Conservation (phyloP, 768 basidiomycete species). For the Amanita fuliginea region DNA sequence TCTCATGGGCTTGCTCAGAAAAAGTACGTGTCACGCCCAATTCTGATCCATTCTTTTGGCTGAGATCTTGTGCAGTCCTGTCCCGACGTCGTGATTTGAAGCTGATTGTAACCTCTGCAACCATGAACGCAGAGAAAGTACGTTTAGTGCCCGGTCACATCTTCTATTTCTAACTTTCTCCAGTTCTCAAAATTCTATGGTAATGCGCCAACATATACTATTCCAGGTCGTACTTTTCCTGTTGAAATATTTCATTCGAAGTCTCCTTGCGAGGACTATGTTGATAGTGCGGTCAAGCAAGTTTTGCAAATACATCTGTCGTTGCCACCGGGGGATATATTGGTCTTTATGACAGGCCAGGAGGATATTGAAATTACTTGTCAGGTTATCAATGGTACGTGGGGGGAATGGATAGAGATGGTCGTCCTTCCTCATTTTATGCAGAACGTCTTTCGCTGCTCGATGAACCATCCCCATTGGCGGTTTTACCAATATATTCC, state of each 20-base stretch:
- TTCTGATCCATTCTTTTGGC: not conserved
- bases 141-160: slow-evolving; percentile 4
- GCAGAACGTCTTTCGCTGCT: slow-evolving; percentile 85
- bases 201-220: slow-evolving; percentile 89
- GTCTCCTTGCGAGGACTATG: slow-evolving; percentile 98
- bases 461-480: slow-evolving; percentile 80
- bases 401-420: slow-evolving; percentile 2
- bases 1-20: slow-evolving; percentile 89
- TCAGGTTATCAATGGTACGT: slow-evolving; percentile 77
- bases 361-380: slow-evolving; percentile 98
- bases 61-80: slow-evolving; percentile 38
- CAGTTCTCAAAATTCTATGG: slow-evolving; percentile 96
- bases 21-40: slow-evolving; percentile 42
- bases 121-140: slow-evolving; percentile 99
- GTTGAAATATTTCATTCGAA: slow-evolving; percentile 95
- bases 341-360: slow-evolving; percentile 99
- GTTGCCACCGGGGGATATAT: slow-evolving; percentile 83
- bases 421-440: slow-evolving; percentile 3
- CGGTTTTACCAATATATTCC: slow-evolving; percentile 96
- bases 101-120: slow-evolving; percentile 96
- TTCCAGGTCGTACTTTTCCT: slow-evolving; percentile 87
- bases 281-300: slow-evolving; percentile 96
- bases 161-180: not conserved
- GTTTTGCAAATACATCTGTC: slow-evolving; percentile 95
- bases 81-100: slow-evolving; percentile 89